Conservation (phyloP, 2,329 filamentous ascomycete genomes). For the Teratosphaeria viscida region DNA sequence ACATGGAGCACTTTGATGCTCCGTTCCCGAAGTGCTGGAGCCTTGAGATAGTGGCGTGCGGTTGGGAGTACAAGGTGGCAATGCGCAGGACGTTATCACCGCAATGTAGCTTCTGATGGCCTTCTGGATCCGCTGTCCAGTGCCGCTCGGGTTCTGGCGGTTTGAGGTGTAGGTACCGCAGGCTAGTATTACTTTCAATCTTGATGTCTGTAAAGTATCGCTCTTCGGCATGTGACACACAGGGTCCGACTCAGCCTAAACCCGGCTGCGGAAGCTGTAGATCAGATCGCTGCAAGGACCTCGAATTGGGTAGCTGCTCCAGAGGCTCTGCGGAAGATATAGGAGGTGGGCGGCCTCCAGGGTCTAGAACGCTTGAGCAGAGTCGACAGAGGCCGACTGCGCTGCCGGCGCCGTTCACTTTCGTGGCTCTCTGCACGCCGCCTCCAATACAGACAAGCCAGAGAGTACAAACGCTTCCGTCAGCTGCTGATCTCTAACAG, state of each 20-base stretch:
- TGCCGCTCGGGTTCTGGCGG: not conserved
- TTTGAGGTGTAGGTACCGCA: not conserved
- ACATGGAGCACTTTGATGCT: constrained; percentile 1
- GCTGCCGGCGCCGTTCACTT: not conserved
- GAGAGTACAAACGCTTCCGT: not conserved
- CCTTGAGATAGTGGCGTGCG: not conserved
- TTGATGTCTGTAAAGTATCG: not conserved
- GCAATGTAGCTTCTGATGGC: not conserved
- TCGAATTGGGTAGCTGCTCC: not conserved
- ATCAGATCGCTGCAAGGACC: not conserved
- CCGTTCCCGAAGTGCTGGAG: not conserved
- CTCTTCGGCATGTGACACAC: not conserved
- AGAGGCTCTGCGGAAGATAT: not conserved
- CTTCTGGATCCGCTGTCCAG: not conserved
- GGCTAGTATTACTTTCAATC: not conserved
- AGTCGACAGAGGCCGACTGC: not conserved
- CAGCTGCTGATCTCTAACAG: not conserved
- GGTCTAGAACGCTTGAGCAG: not conserved
- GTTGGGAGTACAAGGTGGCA: not conserved
- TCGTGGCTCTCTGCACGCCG: not conserved
- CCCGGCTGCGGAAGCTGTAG: not conserved
- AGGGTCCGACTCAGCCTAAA: not conserved
- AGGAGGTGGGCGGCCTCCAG: not conserved
- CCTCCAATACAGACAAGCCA: not conserved
- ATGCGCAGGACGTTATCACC: not conserved